Base-by-base conservation (phyloP, 176 grass and related monocot species). In the Canna indica region DNA sequence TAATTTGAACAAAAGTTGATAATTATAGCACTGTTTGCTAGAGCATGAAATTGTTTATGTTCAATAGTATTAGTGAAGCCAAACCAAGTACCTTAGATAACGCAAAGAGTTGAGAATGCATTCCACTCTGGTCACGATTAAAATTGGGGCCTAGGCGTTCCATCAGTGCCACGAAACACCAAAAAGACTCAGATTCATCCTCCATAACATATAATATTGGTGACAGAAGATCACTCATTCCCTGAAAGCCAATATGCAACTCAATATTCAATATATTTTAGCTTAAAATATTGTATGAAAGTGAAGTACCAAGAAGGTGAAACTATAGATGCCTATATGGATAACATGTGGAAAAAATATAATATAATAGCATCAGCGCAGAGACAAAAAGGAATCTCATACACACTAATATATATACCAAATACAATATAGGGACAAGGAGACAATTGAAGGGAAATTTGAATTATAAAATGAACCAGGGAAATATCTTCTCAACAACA, bases 61-160 rank as follows among this genome's bases (percentile, higher is more conserved):
- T 14, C 15, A 2, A n/a, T 54, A 18, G n/a, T n/a, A 54, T 54
- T 54, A 38, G 6, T 38, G 20, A 38, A 25, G 18, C 35, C 29
- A 66, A 41, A 66, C 7, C 41, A 76, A 52, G 71, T 88, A 99
- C 94, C 94, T 99, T 99, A 36, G 83, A 85, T 70, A 99, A 73
- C 65, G 89, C 94, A 69, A 99, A 75, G 46, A 99, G 84, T 74
- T 99, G 94, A 76, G 94, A 90, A 81, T 99, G 94, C 94, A 99
- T 99, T 65, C 94, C 94, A 76, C 86, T 99, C 64, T 99, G 94
- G 74, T 99, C 94, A 22, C 94, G 89, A 69, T 99, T 99, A 85
- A 99, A 97, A 81, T 99, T 99, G 68, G 86, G 84, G 30, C 89
- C 94, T 67, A 99, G 60, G 26, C 89, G 83, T 79, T 99, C 94